Percentiles rank a stretch among this genome's conserved stretches.
Conservation (phyloP, 2,329 filamentous ascomycete species). For the Exophiala aquamarina region DNA sequence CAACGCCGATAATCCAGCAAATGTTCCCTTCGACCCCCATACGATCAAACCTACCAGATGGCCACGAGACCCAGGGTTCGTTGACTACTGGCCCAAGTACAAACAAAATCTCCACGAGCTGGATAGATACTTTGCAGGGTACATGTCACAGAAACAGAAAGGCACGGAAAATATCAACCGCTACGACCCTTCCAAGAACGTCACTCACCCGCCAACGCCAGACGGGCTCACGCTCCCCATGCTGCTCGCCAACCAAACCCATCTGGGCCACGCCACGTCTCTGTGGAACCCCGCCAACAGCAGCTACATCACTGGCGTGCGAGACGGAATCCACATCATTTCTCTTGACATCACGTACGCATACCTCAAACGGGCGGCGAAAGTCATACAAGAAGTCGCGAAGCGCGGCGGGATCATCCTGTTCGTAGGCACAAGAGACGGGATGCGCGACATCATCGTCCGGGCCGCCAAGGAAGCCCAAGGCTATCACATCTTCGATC, state of each 20-base stretch:
- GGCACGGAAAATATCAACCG: conserved; percentile 15
- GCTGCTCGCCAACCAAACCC: conserved; percentile 80
- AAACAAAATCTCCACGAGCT: background rate
- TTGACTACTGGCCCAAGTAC: background rate
- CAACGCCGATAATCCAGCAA: background rate
- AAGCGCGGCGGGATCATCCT: conserved; percentile 80
- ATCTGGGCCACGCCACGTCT: conserved; percentile 86
- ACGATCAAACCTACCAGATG: background rate
- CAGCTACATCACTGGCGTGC: conserved; percentile 88
- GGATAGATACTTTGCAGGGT: background rate
- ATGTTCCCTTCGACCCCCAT: background rate
- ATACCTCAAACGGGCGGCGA: conserved; percentile 87
- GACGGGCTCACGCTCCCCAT: conserved; percentile 86
- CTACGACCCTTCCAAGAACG: conserved; percentile 23
- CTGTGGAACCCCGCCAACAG: conserved; percentile 95
- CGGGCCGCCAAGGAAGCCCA: conserved; percentile 74
- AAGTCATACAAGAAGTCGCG: conserved; percentile 84
- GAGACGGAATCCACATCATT: conserved; percentile 89
- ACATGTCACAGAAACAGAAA: background rate
- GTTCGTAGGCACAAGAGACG: conserved; percentile 83
- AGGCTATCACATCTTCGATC: conserved; percentile 85
- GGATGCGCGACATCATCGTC: conserved; percentile 78
- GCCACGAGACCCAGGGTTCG: conserved; percentile 3
- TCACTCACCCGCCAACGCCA: conserved; percentile 71
- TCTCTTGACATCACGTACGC: conserved; percentile 84